A percentile compares a stretch with the other conserved stretches of the same genome.
Evolutionary conservation across 1,139 yeast genomes (phyloP).

Genomic region (Yamadazyma triangularis): DNA sequence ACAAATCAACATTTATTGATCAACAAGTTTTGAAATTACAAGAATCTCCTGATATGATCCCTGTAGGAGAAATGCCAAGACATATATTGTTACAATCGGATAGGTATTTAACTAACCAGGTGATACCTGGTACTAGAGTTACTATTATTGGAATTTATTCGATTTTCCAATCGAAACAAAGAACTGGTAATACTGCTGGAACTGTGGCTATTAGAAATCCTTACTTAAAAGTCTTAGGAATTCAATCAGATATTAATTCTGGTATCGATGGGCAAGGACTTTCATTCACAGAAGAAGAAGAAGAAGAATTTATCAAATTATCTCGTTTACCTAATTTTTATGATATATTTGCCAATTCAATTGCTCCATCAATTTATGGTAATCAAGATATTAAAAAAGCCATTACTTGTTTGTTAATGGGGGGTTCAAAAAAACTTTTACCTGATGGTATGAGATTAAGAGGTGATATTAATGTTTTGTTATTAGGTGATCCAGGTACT

Average conservation of each 20-base stretch:
- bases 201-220: slow-evolving; percentile 91
- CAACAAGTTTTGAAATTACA: slow-evolving; percentile 92
- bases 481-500: slow-evolving; percentile 98
- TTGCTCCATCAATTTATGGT: slow-evolving; percentile 97
- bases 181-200: slow-evolving; percentile 21
- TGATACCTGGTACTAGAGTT: slow-evolving; percentile 93
- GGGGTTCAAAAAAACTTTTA: slow-evolving; percentile 86
- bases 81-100: slow-evolving; percentile 87
- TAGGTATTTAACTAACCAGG: slow-evolving; percentile 81
- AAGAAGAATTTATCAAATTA: slow-evolving; percentile 78
- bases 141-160: slow-evolving; percentile 90
- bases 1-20: slow-evolving; percentile 85
- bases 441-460: slow-evolving; percentile 97
- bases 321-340: slow-evolving; percentile 82
- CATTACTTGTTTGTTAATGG: slow-evolving; percentile 85
- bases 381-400: slow-evolving; percentile 90
- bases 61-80: slow-evolving; percentile 98
- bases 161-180: slow-evolving; percentile 62
- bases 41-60: slow-evolving; percentile 96
- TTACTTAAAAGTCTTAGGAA: slow-evolving; percentile 80
- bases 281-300: slow-evolving; percentile 87
- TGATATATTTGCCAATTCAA: slow-evolving; percentile 78
- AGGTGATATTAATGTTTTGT: slow-evolving; percentile 91
- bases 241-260: slow-evolving; percentile 76
- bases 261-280: slow-evolving; percentile 59